Percentiles rank a stretch among this genome's conserved stretches.
Evolutionary conservation across 2,329 filamentous ascomycete genomes (phyloP).

Genomic region (Monosporascus ibericus): DNA sequence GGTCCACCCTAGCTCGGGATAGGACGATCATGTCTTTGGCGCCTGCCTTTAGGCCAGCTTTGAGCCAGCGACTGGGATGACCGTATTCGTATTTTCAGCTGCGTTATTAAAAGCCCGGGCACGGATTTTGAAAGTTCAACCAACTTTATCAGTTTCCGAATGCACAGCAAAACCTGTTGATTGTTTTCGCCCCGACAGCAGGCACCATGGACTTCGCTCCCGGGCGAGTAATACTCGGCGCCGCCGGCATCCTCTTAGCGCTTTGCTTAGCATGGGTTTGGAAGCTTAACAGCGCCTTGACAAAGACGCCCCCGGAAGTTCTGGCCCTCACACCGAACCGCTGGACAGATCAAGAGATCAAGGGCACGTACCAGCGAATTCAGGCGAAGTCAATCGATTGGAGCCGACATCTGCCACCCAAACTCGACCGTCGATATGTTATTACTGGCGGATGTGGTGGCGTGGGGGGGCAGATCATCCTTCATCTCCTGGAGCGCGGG

Average conservation of each 20-base stretch:
- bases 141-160: too few relatives aligned
- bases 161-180: too few relatives aligned
- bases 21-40: too few relatives aligned
- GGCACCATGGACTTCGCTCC: background rate
- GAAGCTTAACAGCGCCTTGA: conserved; percentile 27
- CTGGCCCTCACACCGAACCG: conserved; percentile 17
- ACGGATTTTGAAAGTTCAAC: too few relatives aligned
- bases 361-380: conserved; percentile 25
- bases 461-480: conserved; percentile 42
- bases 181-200: background rate
- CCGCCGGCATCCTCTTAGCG: conserved; percentile 10
- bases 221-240: conserved; percentile 2
- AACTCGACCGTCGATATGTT: conserved; percentile 29
- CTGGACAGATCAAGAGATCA: conserved; percentile 27
- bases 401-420: conserved; percentile 25
- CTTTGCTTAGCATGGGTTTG: conserved; percentile 18
- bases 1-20: too few relatives aligned
- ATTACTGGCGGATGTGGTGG: conserved; percentile 35
- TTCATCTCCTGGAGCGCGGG: conserved; percentile 41
- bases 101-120: too few relatives aligned
- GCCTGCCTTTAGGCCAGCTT: too few relatives aligned
- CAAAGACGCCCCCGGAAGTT: conserved; percentile 24
- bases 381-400: conserved; percentile 23
- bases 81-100: too few relatives aligned
- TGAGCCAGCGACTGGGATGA: too few relatives aligned